Evolutionary conservation across 441 rosid species (phyloP), one percentile per base, ranked within the genome.

Genomic region (Kokia cookei): DNA sequence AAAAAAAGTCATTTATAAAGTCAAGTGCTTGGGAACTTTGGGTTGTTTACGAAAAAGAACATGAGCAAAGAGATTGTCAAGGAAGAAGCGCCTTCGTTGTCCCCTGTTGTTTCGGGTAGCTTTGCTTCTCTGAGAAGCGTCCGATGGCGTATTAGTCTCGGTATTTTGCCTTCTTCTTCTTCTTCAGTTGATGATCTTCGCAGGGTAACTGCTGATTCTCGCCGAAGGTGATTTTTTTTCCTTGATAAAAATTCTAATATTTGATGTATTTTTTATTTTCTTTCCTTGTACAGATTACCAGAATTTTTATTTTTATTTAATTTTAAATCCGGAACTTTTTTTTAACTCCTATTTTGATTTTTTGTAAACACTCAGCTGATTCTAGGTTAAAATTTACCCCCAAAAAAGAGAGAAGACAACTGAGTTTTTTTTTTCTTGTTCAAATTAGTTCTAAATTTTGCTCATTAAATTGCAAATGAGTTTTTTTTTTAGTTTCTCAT

Each of bases 111-210:
- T 43, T 40, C 54, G 48, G 66, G 78, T 69, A 87, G 86, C 50
- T 87, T 89, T 74, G 79, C 57, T 54, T 86, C 85, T 74, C 90
- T 91, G 12, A 86, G 97, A 78, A 90, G 98, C 17, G 95, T 93
- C 15, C 83, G 77, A 70, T 95, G 99, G 99, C 93, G 98, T 62
- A 75, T 93, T 3, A 82, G 90, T 86, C 98, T 93, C 27, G 93
- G 92, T 75, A 84, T 93, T 78, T 62, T 95, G 59, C 95, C 94
- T 57, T 7, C 40, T 27, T 87, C 40, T 27, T 87, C 93, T 76
- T 69, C 91, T 68, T 73, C 92, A 29, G 71, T 95, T 53, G 96
- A 89, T 72, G 89, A 90, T 81, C 90, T 95, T 68, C 97, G 99
- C 0, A 83, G 91, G 72, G 89, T 82, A 73, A 88, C 93, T 5